These are phyloP conservation scores for Mikania micrantha DNA, from an alignment of 129 eudicot genomes.

Conservation along the genomic window DNA sequence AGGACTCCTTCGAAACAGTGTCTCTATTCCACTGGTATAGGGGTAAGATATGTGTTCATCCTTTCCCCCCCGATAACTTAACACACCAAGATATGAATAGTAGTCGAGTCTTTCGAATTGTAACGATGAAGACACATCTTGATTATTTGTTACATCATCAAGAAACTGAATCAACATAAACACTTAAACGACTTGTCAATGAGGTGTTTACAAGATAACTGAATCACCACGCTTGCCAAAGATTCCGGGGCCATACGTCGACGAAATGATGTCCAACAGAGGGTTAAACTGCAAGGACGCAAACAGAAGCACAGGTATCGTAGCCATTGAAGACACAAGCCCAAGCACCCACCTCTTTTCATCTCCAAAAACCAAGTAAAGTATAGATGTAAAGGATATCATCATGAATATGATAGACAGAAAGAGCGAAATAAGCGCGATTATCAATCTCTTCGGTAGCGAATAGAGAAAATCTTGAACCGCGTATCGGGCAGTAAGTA, in stretches of 20 bases:
- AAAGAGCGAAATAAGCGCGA: constrained; percentile 17
- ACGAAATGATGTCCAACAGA: constrained; percentile 6
- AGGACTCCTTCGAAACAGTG: no score
- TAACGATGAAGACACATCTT: no score
- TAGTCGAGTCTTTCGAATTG: no score
- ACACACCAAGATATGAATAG: no score
- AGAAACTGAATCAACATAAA: no score
- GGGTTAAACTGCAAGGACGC: constrained; percentile 13
- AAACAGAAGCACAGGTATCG: constrained; percentile 11
- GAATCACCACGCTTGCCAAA: constrained; percentile 10
- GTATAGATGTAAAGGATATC: constrained; percentile 12
- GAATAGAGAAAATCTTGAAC: constrained; percentile 8
- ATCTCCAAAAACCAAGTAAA: constrained; percentile 19
- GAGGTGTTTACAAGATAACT: no score
- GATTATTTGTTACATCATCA: no score
- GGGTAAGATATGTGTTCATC: no score
- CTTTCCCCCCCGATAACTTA: no score
- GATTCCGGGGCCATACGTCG: constrained; percentile 9
- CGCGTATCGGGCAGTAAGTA: constrained; percentile 18
- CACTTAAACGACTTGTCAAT: no score
- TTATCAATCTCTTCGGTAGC: constrained; percentile 20
- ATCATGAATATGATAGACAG: constrained; percentile 22
- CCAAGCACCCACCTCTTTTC: constrained; percentile 15
- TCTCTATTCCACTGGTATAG: no score
- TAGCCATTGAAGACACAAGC: constrained; percentile 12